Evolutionary conservation across 1,139 yeast genomes (phyloP), one percentile per base, ranked within the genome.

Genomic region (Arxiozyma heterogenica): DNA sequence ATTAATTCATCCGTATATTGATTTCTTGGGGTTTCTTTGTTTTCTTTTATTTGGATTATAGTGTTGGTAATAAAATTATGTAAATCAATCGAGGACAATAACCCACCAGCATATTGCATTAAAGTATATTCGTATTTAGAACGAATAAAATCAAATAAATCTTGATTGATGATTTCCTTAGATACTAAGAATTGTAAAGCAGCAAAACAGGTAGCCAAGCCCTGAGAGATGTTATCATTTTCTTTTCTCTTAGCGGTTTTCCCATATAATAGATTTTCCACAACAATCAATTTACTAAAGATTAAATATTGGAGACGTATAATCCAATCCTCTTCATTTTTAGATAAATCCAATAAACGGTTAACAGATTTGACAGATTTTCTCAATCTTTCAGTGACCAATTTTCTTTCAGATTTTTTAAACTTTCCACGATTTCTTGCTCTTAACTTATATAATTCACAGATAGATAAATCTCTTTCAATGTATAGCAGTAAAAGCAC

Each of bases 351-450:
- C 39, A 80, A 67, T 44, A 88, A 68, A 43, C 73, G 73, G 46
- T 73, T 68, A 39, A 78, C 73, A 53, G 75, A 74, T 51, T 69
- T 67, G 41, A 77, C 70, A 0, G 93, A 83, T 66, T 80, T 84
- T 65, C 84, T 86, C 59, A 86, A 77, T 69, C 87, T 86, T 43
- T 91, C 80, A 17, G 77, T 66, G 64, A 86, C 74, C 56, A 86
- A 78, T 56, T 76, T 78, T 51, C 74, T 73, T 51, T 67, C 71
- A 44, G 60, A 56, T n/a, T 57, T 60, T 57, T 65, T 66, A 47
- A 61, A 59, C 44, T 61, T 59, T 45, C 68, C 68, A 54, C 71
- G 64, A 50, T 60, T 61, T 41, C 66, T 61, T 20, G 64, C 63
- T 51, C 63, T 61, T 45, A 65, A 44, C 52, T 66, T 67, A 47